Evolutionary conservation across 805 yeast species (phyloP), one percentile per base, ranked within the genome.

Genomic region (Zygosaccharomyces bailii): DNA sequence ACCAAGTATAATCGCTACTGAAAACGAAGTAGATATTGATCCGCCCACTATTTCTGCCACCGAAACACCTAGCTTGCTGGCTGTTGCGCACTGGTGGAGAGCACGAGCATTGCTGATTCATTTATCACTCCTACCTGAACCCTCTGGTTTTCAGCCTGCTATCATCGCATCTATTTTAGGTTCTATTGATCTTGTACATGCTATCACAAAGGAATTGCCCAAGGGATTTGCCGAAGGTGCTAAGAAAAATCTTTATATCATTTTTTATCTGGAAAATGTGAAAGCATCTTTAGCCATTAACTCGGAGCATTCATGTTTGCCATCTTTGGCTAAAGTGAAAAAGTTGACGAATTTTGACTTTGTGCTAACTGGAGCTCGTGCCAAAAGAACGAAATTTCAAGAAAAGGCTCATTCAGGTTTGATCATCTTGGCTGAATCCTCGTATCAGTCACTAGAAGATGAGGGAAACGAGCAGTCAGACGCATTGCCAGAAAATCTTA

Each of bases 341-440:
- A 73, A 75, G 10, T 59, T 83, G 8, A 79, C 89, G 0, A 75
- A 78, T 1, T 72, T 88, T 37, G 68, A 76, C 39, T 76, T 82
- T 51, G 76, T 82, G 0, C 67, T 91, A 36, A 85, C 97, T 1
- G 98, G 98, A 53, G 86, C 93, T 44, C 81, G 81, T 54, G 96
- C 96, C 7, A 84, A 81, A 60, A 74, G 93, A 59, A 91, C 98
- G 3, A 86, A 86, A 62, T 86, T 71, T 61, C 98, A 91, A 66
- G 73, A 74, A 38, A 73, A 71, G 25, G 78, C 82, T n/a, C 76
- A 83, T 19, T 76, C 96, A 0, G 79, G 87, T 31, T 74, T 91
- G 48, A 75, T 90, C 11, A 77, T 88, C 19, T 66, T 91, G 16
- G 98, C 98, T 1, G 75, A 78, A 50, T 71, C 76, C 2, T 63